These are phyloP conservation scores for Juglanconis juglandina DNA, from an alignment of 2,329 filamentous ascomycete species.

Conservation along the genomic window DNA sequence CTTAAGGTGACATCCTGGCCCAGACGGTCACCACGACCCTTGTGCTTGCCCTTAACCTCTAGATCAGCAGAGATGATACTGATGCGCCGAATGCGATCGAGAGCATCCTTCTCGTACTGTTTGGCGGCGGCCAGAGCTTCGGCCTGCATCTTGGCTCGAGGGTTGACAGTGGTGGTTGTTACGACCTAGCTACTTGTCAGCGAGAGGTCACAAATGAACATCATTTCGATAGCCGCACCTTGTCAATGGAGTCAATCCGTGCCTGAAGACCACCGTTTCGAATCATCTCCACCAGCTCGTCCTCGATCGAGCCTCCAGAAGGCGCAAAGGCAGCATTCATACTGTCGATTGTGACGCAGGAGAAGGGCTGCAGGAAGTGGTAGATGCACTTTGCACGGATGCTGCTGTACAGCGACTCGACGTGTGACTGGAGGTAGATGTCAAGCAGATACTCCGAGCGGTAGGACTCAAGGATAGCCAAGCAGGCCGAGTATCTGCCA, in stretches of 20 bases:
- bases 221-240: slow-evolving; percentile 39
- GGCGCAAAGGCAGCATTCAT: slow-evolving; percentile 74
- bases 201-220: not conserved
- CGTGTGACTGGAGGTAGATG: slow-evolving; percentile 74
- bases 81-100: slow-evolving; percentile 73
- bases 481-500: slow-evolving; percentile 81
- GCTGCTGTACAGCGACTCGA: slow-evolving; percentile 64
- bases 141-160: slow-evolving; percentile 66
- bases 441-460: slow-evolving; percentile 87
- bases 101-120: slow-evolving; percentile 70
- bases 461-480: slow-evolving; percentile 78
- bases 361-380: slow-evolving; percentile 90
- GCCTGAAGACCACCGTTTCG: slow-evolving; percentile 67
- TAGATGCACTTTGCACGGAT: slow-evolving; percentile 91
- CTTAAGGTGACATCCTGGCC: not conserved
- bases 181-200: slow-evolving; percentile 52
- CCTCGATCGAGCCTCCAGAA: slow-evolving; percentile 60
- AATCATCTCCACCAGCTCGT: slow-evolving; percentile 78
- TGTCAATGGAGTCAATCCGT: slow-evolving; percentile 79
- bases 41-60: slow-evolving; percentile 52
- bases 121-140: slow-evolving; percentile 65
- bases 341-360: slow-evolving; percentile 74
- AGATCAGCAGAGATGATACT: slow-evolving; percentile 73
- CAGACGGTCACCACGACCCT: not conserved
- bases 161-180: slow-evolving; percentile 64